Evolutionary conservation across 495 filamentous ascomycete genomes (phyloP).

Genomic region (Podospora bellae-mahoneyi): DNA sequence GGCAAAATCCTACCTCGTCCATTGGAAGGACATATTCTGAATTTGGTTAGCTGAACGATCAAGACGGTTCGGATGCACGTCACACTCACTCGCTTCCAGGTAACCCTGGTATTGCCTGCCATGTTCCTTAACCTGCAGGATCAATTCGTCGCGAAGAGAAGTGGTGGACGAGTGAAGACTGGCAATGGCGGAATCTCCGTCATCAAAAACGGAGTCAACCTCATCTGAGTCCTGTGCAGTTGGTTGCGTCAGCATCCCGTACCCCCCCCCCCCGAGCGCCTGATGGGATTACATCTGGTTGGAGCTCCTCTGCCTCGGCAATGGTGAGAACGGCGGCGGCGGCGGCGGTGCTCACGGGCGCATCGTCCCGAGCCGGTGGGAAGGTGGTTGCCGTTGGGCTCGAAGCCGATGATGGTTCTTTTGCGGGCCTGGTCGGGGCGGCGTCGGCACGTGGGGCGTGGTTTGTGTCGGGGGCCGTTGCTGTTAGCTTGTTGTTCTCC

Average conservation of each 20-base stretch:
- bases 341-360: neutral
- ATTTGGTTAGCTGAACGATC: neutral
- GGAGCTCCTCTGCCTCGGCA: neutral
- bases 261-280: no score
- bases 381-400: neutral
- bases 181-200: conserved; percentile 10
- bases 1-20: conserved; percentile 13
- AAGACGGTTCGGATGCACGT: neutral
- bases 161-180: conserved; percentile 17
- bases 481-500: neutral
- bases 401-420: neutral
- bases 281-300: neutral
- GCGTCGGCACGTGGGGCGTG: neutral
- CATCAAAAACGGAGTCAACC: conserved; percentile 6
- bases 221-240: neutral
- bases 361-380: conserved; percentile 2
- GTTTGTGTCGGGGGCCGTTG: neutral
- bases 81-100: conserved; percentile 16
- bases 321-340: neutral
- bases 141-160: conserved; percentile 17
- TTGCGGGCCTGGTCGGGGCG: neutral
- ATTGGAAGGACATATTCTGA: conserved; percentile 20
- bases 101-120: conserved; percentile 16
- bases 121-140: conserved; percentile 15
- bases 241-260: neutral